Evolutionary conservation across 1,284 basidiomycete genomes (phyloP).

Genomic region (Ustilago trichophora): DNA sequence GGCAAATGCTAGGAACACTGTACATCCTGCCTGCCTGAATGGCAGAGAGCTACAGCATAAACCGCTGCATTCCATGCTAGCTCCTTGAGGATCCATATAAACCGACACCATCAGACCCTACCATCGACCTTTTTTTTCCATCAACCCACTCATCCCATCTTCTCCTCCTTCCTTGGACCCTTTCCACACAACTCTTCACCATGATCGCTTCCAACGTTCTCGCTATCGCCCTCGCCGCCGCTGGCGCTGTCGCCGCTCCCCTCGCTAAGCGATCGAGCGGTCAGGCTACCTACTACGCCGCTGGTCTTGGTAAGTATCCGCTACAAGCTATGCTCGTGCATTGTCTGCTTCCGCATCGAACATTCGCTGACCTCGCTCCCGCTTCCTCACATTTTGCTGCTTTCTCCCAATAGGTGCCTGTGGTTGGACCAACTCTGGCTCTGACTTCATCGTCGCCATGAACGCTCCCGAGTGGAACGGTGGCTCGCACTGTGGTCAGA

Average conservation of each 20-base stretch:
- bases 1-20: conserved; percentile 36
- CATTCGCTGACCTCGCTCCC: no score
- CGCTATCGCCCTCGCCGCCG: conserved; percentile 45
- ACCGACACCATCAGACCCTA: neutral
- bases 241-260: conserved; percentile 51
- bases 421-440: conserved; percentile 49
- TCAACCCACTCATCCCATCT: conserved; percentile 1
- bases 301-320: no score
- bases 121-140: neutral
- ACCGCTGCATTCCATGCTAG: neutral
- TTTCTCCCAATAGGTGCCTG: no score
- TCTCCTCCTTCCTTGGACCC: neutral
- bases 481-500: conserved; percentile 71
- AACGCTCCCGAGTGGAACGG: conserved; percentile 57
- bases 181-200: conserved; percentile 5
- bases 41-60: conserved; percentile 16
- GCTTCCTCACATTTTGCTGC: no score
- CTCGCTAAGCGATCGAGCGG: conserved; percentile 45
- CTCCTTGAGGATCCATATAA: conserved; percentile 27
- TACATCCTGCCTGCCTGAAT: neutral
- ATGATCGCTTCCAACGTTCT: conserved; percentile 57
- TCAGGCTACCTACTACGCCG: conserved; percentile 59
- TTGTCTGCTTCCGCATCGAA: no score
- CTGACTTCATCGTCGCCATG: conserved; percentile 61
- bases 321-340: no score